Evolutionary conservation across 768 basidiomycete genomes (phyloP).

Genomic region (Tulasnella sp.): DNA sequence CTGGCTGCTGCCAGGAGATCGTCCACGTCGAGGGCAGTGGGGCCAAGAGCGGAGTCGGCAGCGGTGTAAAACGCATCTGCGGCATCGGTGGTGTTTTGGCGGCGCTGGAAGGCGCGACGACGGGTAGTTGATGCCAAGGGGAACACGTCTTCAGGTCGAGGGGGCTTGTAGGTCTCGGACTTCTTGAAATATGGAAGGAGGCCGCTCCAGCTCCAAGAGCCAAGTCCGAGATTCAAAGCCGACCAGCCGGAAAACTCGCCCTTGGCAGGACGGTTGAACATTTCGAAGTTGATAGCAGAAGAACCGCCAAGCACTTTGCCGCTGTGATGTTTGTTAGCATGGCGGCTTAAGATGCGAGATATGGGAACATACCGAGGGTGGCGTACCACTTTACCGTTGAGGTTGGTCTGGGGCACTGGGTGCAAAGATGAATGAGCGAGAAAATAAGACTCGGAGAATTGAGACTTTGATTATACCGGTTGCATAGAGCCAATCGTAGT

Average conservation of each 20-base stretch:
- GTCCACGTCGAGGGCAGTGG: slow-evolving; percentile 20
- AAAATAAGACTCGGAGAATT: background rate
- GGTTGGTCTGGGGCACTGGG: background rate
- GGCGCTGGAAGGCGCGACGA: slow-evolving; percentile 21
- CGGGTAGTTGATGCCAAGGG: background rate
- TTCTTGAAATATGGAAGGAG: slow-evolving; percentile 24
- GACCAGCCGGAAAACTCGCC: background rate
- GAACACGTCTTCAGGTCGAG: slow-evolving; percentile 38
- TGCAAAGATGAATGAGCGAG: background rate
- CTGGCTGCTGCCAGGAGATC: slow-evolving; percentile 18
- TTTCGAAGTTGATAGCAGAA: slow-evolving; percentile 37
- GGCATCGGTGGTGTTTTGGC: slow-evolving; percentile 5
- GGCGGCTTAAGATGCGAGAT: background rate
- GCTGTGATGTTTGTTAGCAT: slow-evolving; percentile 35
- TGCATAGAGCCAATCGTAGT: slow-evolving; percentile 22
- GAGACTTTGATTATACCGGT: background rate
- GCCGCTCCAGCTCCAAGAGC: slow-evolving; percentile 26
- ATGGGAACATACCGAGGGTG: background rate
- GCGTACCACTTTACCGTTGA: background rate
- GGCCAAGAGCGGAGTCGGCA: slow-evolving; percentile 9
- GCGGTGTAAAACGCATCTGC: background rate
- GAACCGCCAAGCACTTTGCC: slow-evolving; percentile 31
- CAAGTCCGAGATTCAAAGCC: slow-evolving; percentile 15
- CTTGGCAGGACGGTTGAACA: background rate
- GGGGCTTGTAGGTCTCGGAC: slow-evolving; percentile 37